Base-by-base conservation (phyloP, 257 asterid species). In the Primulina huaijiensis region DNA sequence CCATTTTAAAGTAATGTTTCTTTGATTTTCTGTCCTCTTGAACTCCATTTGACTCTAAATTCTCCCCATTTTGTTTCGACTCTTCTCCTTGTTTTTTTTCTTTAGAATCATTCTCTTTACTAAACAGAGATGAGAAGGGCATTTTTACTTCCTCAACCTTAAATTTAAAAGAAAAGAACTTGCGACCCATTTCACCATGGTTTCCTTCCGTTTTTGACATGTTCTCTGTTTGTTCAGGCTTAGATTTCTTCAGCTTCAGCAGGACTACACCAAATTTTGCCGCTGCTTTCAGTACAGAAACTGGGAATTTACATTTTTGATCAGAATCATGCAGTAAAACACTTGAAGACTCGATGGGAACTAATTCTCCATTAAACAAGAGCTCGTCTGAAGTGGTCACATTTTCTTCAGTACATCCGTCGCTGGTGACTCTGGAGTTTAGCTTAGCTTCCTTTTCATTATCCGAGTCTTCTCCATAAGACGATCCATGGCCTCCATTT, bases 1-100 rank as follows among this genome's bases (percentile, higher is more conserved):
- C 96, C 83, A 84, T 86, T 64, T 90, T 90, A 23, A 93, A 59
- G 72, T 93, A 93, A 1, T 34, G 90, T 1, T 87, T 86, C 84
- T 85, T 59, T 7, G 82, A 64, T 61, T 80, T 87, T 55, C 73
- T 81, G 65, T 87, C 90, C 0, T 85, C 90, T 21, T 72, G 19
- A 59, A 43, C 67, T 25, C 56, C 52, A 1, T 8, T 58, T 27
- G 30, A 27, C 30, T 68, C 72, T 3, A 79, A 70, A 56, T 77
- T 84, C 7, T 59, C 71, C 19, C 33, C 21, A 37, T 33, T 38
- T 35, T 52, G 73, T 62, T 79, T 81, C 59, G 72, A 67, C 53
- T 50, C 73, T 69, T 34, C 60, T 59, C 29, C 72, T 25, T 70
- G 70, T 67, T 37, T 77, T 2, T 68, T 35, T 12, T 0, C 76